These are phyloP conservation scores for Trichoderma hamatum DNA, from an alignment of 2,329 filamentous ascomycete species.

Conservation along the genomic window DNA sequence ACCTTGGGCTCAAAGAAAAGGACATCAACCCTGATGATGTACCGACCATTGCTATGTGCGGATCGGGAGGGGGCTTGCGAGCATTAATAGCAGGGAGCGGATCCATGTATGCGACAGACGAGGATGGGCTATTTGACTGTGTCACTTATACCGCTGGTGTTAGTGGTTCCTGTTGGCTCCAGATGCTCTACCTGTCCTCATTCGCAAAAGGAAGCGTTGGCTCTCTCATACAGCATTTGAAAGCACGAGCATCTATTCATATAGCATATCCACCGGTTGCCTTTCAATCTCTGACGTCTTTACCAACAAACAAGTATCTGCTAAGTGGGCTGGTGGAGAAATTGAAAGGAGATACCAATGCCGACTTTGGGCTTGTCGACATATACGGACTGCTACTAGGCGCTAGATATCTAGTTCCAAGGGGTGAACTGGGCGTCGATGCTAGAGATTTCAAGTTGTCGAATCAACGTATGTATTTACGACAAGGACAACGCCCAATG, in stretches of 20 bases:
- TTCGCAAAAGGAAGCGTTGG: conserved; percentile 69
- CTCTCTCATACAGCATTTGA: conserved; percentile 80
- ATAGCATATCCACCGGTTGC: conserved; percentile 91
- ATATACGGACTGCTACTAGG: conserved; percentile 87
- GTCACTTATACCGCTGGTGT: conserved; percentile 94
- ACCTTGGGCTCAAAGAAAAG: conserved; percentile 74
- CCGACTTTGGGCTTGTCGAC: conserved; percentile 89
- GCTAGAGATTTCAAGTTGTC: conserved; percentile 87
- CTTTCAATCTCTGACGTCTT: conserved; percentile 76
- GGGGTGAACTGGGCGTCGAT: conserved; percentile 74
- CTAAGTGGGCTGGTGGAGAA: conserved; percentile 90
- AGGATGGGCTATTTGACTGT: conserved; percentile 91
- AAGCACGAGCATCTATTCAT: conserved; percentile 80
- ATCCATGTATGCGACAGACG: conserved; percentile 79
- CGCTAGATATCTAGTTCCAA: conserved; percentile 79
- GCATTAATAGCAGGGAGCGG: conserved; percentile 90
- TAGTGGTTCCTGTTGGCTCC: conserved; percentile 94
- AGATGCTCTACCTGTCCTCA: conserved; percentile 77
- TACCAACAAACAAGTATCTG: conserved; percentile 91
- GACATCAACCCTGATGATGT: conserved; percentile 93
- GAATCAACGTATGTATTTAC: conserved; percentile 75
- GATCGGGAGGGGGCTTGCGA: conserved; percentile 86
- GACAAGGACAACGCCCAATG: conserved; percentile 78
- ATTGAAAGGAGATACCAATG: conserved; percentile 69
- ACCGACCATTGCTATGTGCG: conserved; percentile 89